Base-by-base conservation (phyloP, 139 green algal genomes). In the Chlorella sp. region DNA sequence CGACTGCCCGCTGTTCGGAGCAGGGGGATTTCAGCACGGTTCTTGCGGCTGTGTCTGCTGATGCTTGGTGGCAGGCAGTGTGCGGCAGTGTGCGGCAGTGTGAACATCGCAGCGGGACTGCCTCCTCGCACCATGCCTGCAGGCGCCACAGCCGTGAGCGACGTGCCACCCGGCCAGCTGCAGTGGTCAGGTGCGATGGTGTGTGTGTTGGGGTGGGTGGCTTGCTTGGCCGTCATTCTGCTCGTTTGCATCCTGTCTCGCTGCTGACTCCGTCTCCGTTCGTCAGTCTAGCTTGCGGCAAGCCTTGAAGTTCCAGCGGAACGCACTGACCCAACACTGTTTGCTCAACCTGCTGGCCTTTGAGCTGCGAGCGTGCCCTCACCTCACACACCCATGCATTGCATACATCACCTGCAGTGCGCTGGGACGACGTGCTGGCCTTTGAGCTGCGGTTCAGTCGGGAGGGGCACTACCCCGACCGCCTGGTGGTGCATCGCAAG, bases 401-500 rank as follows among this genome's bases (percentile, higher is more conserved):
- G n/a, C n/a, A n/a, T n/a, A n/a, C n/a, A n/a, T n/a, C n/a, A n/a
- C 34, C 16, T 73, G 24, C 54, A 24, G 75, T 95, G 60, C 30
- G 60, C 56, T 92, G 88, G 91, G 82, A 91, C n/a, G 93, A 95
- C 79, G 76, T 95, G 46, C 83, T 95, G 68, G 58, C 87, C 9
- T 46, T 92, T 69, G 92, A 95, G 86, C 80, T 92, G 36, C 38
- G 72, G 43, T 83, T 85, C 82, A 84, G 70, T 58, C 38, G 62
- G 24, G 83, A 73, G 64, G 30, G 41, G 65, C 81, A 24, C 73
- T 73, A 87, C 44, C 82, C 94, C 2, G 90, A 97, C 72, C 88
- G 90, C 36, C 69, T 97, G 46, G 86, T 92, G 14, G 82, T 97
- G 72, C 93, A 96, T 87, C 88, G 93, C 70, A 98, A 96, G 89